A percentile compares a stretch with the other conserved stretches of the same genome.
Evolutionary conservation across 495 filamentous ascomycete species (phyloP).

Genomic region (Podospora tetraspora): DNA sequence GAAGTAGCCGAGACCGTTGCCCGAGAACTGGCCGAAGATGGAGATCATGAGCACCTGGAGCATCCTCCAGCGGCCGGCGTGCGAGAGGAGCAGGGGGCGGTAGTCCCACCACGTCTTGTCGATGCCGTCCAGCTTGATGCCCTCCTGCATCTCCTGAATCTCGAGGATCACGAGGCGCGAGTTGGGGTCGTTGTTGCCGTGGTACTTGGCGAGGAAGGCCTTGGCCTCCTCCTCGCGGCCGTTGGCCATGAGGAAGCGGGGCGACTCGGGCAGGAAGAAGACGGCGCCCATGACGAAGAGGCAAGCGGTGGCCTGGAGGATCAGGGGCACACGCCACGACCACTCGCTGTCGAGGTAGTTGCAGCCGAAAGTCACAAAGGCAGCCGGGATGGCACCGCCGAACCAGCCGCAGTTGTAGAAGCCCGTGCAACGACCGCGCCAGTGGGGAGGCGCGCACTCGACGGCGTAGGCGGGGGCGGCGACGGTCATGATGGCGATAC

Average conservation of each 20-base stretch:
- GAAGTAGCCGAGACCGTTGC: constrained; percentile 44
- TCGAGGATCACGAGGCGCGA: constrained; percentile 52
- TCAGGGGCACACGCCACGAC: constrained; percentile 45
- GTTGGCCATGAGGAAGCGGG: constrained; percentile 57
- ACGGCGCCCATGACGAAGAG: constrained; percentile 46
- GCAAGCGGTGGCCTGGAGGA: constrained; percentile 42
- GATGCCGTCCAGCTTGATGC: constrained; percentile 50
- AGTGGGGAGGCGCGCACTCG: constrained; percentile 46
- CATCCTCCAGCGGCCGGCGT: constrained; percentile 45
- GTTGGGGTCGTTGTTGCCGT: constrained; percentile 51
- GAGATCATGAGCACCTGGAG: constrained; percentile 47
- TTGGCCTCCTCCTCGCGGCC: constrained; percentile 48
- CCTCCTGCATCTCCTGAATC: constrained; percentile 55
- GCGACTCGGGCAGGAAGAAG: constrained; percentile 59
- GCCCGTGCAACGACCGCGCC: constrained; percentile 44
- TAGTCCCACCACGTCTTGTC: constrained; percentile 48
- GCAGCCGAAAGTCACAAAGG: constrained; percentile 41
- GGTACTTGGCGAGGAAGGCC: constrained; percentile 52
- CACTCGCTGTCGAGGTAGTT: constrained; percentile 38
- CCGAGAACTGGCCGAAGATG: constrained; percentile 51
- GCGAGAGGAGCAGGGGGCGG: constrained; percentile 40
- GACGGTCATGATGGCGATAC: constrained; percentile 46
- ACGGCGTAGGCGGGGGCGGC: constrained; percentile 44
- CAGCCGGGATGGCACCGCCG: constrained; percentile 46
- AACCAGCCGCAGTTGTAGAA: constrained; percentile 53